Percentiles rank a stretch among this genome's conserved stretches.
Evolutionary conservation across 2,329 filamentous ascomycete genomes (phyloP).

Genomic region (Pseudogymnoascus sp.): DNA sequence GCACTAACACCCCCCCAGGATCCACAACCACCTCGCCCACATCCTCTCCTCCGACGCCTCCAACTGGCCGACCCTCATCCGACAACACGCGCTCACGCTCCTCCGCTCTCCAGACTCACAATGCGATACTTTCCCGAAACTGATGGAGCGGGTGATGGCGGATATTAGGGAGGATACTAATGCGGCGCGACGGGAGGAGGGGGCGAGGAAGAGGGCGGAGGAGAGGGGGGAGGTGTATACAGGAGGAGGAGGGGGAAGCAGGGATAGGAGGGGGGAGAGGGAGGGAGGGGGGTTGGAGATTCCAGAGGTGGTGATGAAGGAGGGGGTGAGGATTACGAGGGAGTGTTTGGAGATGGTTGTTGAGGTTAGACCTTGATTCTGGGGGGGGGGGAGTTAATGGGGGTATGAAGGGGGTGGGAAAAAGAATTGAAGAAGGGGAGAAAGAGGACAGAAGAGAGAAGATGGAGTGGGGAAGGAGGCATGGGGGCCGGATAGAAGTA

Average conservation of each 20-base stretch:
- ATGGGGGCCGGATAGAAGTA: neutral
- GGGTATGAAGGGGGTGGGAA: neutral
- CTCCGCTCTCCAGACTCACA: constrained; percentile 52
- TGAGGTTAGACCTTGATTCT: constrained; percentile 17
- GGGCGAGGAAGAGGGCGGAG: neutral
- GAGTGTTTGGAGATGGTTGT: constrained; percentile 45
- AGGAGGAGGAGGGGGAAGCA: neutral
- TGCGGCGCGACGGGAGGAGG: neutral
- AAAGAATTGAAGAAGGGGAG: neutral
- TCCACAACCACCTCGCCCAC: constrained; percentile 57
- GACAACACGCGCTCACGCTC: constrained; percentile 51
- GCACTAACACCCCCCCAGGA: constrained; percentile 35
- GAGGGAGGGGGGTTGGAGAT: constrained; percentile 41
- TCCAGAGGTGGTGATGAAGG: constrained; percentile 51
- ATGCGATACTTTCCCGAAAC: constrained; percentile 51
- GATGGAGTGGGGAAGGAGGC: neutral
- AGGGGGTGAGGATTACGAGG: constrained; percentile 51
- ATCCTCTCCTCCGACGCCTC: constrained; percentile 49
- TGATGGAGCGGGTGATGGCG: constrained; percentile 52
- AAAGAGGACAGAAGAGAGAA: neutral
- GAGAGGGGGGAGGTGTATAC: neutral
- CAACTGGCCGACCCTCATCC: constrained; percentile 56
- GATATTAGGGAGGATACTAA: constrained; percentile 38
- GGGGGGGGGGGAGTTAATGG: neutral
- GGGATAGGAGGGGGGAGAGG: constrained; percentile 17